Base-by-base conservation (phyloP, 768 basidiomycete species). In the Grammothele lineata region DNA sequence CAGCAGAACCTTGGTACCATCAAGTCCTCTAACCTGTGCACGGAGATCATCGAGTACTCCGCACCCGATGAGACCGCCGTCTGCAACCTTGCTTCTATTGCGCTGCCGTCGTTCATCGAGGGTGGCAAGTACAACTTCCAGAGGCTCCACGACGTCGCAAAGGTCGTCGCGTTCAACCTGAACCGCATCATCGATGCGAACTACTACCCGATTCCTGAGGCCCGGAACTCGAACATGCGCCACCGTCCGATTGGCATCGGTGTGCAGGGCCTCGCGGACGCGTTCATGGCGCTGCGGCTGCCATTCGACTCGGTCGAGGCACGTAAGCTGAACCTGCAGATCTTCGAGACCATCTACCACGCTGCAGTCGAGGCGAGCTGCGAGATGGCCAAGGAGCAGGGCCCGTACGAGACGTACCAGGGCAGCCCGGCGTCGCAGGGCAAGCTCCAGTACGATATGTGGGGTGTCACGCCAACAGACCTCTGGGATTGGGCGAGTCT, bases 291-390 rank as follows among this genome's bases (percentile, higher is more conserved):
- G 21, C 78, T 99, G 8, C 89, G 87, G 51, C 81, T 97, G 80
- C 90, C 96, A 0, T 99, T 98, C 68, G 96, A 98, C 58, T 92
- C 90, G 2, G 76, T 74, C 15, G 84, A 81, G 36, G 96, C 95
- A 12, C 84, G 86, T 61, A 70, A 83, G 57, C 82, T 99, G 56
- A 98, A 99, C 72, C 75, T 85, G 53, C 82, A 95, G 69, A 97
- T 99, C 66, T 97, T 96, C 65, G 96, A 99, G 75, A 99, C 96
- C 12, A 97, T 99, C 63, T 99, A 98, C 65, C 92, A 99, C 57
- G 95, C 79, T 47, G 89, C 90, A 1, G 78, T 92, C 21, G 95
- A 98, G 67, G 85, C 91, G 4, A 93, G 90, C 53, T 81, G 77
- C 49, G 96, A 98, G 68, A 67, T 97, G 48, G 92, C 95, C 18